These are phyloP conservation scores for Tetradesmus obliquus DNA, from an alignment of 139 green algal genomes.

Conservation along the genomic window DNA sequence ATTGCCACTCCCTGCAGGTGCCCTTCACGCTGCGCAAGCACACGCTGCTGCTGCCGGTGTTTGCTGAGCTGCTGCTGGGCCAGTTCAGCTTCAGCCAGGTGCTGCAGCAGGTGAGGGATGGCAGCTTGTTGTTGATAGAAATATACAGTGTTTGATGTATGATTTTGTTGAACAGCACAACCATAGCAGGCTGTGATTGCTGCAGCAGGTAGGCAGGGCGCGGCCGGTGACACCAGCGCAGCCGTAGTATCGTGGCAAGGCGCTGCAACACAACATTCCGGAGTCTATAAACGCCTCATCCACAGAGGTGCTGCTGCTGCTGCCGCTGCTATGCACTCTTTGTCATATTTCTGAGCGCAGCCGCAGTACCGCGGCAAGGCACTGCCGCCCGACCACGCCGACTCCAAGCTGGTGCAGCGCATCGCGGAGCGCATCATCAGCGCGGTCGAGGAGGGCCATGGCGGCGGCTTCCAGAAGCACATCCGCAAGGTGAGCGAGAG, in stretches of 20 bases:
- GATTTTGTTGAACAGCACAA: too few relatives aligned
- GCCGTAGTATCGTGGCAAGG: too few relatives aligned
- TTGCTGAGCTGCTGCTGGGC: slow-evolving; percentile 51
- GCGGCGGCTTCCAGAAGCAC: slow-evolving; percentile 57
- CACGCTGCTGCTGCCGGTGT: slow-evolving; percentile 53
- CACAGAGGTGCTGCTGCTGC: background rate
- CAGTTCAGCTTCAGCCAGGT: slow-evolving; percentile 45
- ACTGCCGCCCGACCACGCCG: slow-evolving; percentile 34
- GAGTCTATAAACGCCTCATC: too few relatives aligned
- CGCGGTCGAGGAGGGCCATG: slow-evolving; percentile 51
- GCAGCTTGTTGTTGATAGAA: too few relatives aligned
- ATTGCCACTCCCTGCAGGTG: background rate
- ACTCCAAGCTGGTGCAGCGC: slow-evolving; percentile 52
- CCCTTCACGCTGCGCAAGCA: slow-evolving; percentile 53
- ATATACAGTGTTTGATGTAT: too few relatives aligned
- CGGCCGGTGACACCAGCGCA: too few relatives aligned
- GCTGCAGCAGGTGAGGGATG: background rate
- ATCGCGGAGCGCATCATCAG: slow-evolving; percentile 57
- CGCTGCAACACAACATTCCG: too few relatives aligned
- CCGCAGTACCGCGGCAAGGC: slow-evolving; percentile 35
- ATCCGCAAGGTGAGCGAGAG: slow-evolving; percentile 33
- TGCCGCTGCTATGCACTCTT: background rate
- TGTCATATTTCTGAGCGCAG: background rate
- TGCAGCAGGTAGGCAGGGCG: too few relatives aligned
- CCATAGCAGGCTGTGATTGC: too few relatives aligned